Conservation (phyloP, 495 filamentous ascomycete species). For the Xylaria venustula region DNA sequence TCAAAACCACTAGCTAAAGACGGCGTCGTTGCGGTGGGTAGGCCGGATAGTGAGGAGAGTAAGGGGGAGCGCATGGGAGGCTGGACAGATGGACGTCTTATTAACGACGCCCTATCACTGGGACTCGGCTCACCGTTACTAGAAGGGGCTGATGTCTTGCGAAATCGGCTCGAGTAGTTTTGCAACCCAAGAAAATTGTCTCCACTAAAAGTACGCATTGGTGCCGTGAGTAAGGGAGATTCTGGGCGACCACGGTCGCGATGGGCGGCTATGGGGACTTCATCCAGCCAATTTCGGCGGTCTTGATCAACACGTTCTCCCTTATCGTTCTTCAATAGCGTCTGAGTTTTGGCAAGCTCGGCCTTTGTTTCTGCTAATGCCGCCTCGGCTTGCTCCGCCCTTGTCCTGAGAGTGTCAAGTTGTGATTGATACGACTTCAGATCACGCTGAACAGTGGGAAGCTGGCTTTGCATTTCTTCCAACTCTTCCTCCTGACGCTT, state of each 20-base stretch:
- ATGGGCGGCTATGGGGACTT: constrained; percentile 36
- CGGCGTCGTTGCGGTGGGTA: constrained; percentile 18
- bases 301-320: constrained; percentile 67
- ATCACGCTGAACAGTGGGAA: constrained; percentile 58
- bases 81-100: constrained; percentile 39
- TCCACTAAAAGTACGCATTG: constrained; percentile 47
- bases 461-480: constrained; percentile 64
- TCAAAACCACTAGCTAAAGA: constrained; percentile 27
- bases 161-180: constrained; percentile 37
- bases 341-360: constrained; percentile 48
- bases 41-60: constrained; percentile 13
- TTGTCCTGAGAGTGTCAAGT: constrained; percentile 60
- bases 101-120: constrained; percentile 26
- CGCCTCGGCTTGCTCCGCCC: constrained; percentile 63
- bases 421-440: constrained; percentile 59
- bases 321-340: constrained; percentile 69
- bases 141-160: constrained; percentile 45
- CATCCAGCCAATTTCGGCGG: constrained; percentile 70
- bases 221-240: constrained; percentile 41
- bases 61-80: constrained; percentile 35
- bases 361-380: constrained; percentile 53
- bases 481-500: constrained; percentile 81
- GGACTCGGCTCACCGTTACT: constrained; percentile 41
- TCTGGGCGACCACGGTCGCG: constrained; percentile 46
- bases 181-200: constrained; percentile 44